A percentile compares a stretch with the other conserved stretches of the same genome.
These are phyloP conservation scores for Tirmania nivea DNA, from an alignment of 495 filamentous ascomycete species.

Conservation along the genomic window DNA sequence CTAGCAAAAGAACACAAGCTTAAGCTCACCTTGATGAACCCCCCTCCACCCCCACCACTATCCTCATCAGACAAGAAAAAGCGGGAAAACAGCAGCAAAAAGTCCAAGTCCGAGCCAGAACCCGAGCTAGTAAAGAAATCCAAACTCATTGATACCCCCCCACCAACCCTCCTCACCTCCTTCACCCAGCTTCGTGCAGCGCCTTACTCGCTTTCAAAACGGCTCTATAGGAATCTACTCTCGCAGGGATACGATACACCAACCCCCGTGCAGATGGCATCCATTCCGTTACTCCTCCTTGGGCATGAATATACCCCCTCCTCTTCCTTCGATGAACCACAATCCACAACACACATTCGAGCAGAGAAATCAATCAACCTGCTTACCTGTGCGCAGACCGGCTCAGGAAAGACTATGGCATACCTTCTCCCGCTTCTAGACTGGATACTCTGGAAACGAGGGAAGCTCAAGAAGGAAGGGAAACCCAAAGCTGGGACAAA, in stretches of 20 bases:
- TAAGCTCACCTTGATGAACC: conserved; percentile 51
- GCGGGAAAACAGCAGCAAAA: conserved; percentile 32
- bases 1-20: conserved; percentile 66
- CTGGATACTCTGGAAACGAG: conserved; percentile 32
- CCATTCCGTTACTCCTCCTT: conserved; percentile 50
- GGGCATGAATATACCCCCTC: neutral
- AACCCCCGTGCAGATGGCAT: conserved; percentile 82
- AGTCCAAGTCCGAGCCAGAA: conserved; percentile 25
- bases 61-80: conserved; percentile 18
- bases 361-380: conserved; percentile 36
- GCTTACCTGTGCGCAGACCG: conserved; percentile 74
- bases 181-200: conserved; percentile 41
- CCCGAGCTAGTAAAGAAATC: conserved; percentile 32
- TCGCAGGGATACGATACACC: conserved; percentile 66
- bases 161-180: conserved; percentile 28
- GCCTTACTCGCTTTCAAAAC: conserved; percentile 42
- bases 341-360: conserved; percentile 16
- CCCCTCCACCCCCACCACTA: conserved; percentile 22
- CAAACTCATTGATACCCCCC: conserved; percentile 44
- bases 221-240: conserved; percentile 56
- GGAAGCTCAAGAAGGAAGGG: conserved; percentile 9
- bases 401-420: conserved; percentile 88
- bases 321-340: conserved; percentile 9
- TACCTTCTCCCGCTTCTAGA: conserved; percentile 78
- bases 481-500: conserved; percentile 31